Evolutionary conservation across 2,329 filamentous ascomycete species (phyloP).

Genomic region (Alternaria gansuensis): DNA sequence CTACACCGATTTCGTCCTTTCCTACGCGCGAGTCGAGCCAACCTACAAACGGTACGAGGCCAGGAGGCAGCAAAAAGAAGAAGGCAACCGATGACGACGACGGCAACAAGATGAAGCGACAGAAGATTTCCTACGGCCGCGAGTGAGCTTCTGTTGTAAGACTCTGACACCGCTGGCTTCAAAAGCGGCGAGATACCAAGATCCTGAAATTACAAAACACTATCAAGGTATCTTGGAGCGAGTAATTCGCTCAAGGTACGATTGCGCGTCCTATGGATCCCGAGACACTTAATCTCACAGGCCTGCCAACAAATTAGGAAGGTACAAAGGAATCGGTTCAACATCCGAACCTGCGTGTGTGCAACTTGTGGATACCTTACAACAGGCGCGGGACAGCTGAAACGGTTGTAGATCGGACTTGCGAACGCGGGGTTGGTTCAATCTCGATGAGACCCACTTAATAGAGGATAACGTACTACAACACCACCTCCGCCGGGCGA

Average conservation of each 20-base stretch:
- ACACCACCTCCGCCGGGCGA: constrained; percentile 29
- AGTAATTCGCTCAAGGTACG: constrained; percentile 19
- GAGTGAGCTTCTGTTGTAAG: constrained; percentile 46
- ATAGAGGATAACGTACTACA: constrained; percentile 15
- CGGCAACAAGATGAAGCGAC: constrained; percentile 58
- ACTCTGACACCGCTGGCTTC: constrained; percentile 7
- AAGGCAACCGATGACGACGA: constrained; percentile 56
- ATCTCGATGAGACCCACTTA: constrained; percentile 34
- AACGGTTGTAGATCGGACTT: constrained; percentile 23
- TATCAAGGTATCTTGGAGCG: constrained; percentile 15
- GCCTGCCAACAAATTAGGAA: constrained; percentile 32
- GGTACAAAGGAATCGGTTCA: constrained; percentile 22
- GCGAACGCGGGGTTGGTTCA: constrained; percentile 34
- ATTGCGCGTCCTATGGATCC: constrained; percentile 42
- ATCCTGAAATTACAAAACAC: constrained; percentile 14
- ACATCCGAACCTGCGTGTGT: constrained; percentile 16
- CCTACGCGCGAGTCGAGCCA: constrained; percentile 58
- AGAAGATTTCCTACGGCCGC: constrained; percentile 61
- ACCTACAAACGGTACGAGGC: constrained; percentile 52
- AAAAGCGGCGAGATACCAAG: constrained; percentile 5
- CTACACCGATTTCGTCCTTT: constrained; percentile 59
- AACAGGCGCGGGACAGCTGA: constrained; percentile 14
- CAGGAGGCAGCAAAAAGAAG: constrained; percentile 58
- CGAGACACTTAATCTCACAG: constrained; percentile 24
- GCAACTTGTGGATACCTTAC: constrained; percentile 12